Conservation (phyloP, 2,329 filamentous ascomycete genomes). For the Trichoderma guizhouense region DNA sequence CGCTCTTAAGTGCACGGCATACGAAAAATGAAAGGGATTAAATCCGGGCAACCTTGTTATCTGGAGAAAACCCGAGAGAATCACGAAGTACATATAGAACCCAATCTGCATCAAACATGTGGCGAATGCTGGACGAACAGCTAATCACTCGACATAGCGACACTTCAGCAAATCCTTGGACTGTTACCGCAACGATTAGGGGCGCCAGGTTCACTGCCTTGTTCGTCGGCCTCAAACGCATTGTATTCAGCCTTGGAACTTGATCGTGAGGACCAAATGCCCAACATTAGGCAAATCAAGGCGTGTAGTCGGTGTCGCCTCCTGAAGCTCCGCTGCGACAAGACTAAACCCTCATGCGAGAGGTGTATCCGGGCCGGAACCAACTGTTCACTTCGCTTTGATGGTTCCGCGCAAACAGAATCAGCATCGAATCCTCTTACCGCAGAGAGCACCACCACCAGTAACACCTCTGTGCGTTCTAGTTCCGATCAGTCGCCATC, state of each 20-base stretch:
- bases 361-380: background rate
- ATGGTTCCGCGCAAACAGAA: background rate
- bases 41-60: background rate
- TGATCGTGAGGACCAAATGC: background rate
- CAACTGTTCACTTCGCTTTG: background rate
- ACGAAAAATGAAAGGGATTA: background rate
- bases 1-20: background rate
- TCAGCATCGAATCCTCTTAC: background rate
- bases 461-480: background rate
- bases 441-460: background rate
- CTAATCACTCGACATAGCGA: background rate
- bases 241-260: background rate
- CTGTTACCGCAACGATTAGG: background rate
- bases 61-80: background rate
- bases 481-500: background rate
- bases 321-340: constrained; percentile 1
- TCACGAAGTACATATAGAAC: background rate
- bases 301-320: constrained; percentile 1
- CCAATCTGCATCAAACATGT: background rate
- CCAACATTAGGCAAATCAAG: background rate
- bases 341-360: background rate
- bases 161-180: background rate
- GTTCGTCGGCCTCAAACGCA: background rate
- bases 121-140: too few species aligned
- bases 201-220: background rate